Evolutionary conservation across 352 stramenopile genomes (phyloP), one percentile per base, ranked within the genome.

Genomic region (Pythium phragmiticola): DNA sequence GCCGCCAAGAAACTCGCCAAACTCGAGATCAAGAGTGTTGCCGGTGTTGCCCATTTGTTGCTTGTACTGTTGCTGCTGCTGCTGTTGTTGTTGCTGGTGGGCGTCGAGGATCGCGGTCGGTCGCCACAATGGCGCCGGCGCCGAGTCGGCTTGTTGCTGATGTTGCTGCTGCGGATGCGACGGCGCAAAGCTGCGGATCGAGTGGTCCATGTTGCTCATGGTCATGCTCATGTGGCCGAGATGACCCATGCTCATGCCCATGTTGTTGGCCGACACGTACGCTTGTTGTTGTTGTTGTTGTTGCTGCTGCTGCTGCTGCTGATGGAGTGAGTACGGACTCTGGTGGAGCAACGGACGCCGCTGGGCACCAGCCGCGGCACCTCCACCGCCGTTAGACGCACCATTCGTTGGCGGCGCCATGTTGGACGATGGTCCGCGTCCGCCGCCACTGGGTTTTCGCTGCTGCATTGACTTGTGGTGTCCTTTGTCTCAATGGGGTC

Each of bases 201-300:
- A 62, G 50, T 55, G 60, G 39, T 65, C 57, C 57, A 70, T 70
- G 36, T 65, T 61, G 57, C 63, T 70, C 63, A 70, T 70, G 49
- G 56, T 70, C 63, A 70, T 70, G 48, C 23, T 59, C 37, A 63
- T 11, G n/a, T 47, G 57, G 36, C 62, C 62, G 34, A 63, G 37
- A 37, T 63, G 57, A n/a, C 63, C 57, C 49, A 70, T 60, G 43
- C 50, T 65, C 49, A 61, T 65, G 42, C 30, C 55, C 54, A 69
- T 63, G 7, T 39, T 39, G 34, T 39, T 39, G 34, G 28, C 39
- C 21, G 48, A 33, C n/a, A 13, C 26, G 36, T 66, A 60, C 50
- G 60, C 41, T 37, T 60, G 51, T 19, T 45, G 56, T 16, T 19
- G 42, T 39, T 56, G 49, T 23, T 49, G 51, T 58, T 58, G 49